A percentile compares a stretch with the other conserved stretches of the same genome.
phyloP scores from a whole-genome alignment of 495 filamentous ascomycete genomes.

The Elaphomyces granulatus region DNA sequence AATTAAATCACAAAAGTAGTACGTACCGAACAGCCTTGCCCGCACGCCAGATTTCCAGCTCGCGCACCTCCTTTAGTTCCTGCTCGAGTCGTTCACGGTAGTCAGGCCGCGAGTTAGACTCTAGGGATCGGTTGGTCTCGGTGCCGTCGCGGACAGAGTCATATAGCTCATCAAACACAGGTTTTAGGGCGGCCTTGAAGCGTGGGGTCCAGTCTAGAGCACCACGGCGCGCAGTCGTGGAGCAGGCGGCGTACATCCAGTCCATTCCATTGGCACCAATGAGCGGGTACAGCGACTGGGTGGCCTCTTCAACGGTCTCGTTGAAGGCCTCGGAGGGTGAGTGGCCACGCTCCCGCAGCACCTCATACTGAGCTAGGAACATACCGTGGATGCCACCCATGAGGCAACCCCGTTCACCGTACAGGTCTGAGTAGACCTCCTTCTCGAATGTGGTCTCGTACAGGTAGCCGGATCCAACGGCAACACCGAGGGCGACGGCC shows the following conservation, averaged over 20 bases:
- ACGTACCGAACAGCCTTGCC: slow-evolving; percentile 85
- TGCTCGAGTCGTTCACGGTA: slow-evolving; percentile 92
- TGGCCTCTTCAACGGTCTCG: slow-evolving; percentile 99
- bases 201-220: slow-evolving; percentile 94
- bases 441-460: slow-evolving; percentile 99
- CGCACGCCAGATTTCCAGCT: slow-evolving; percentile 96
- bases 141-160: slow-evolving; percentile 72
- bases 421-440: slow-evolving; percentile 98
- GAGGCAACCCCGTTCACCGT: slow-evolving; percentile 98
- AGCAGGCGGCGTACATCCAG: slow-evolving; percentile 99
- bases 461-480: slow-evolving; percentile 90
- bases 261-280: slow-evolving; percentile 97
- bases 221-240: slow-evolving; percentile 92
- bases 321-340: slow-evolving; percentile 97
- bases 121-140: slow-evolving; percentile 86
- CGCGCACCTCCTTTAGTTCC: slow-evolving; percentile 92
- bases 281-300: slow-evolving; percentile 91
- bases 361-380: slow-evolving; percentile 99
- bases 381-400: slow-evolving; percentile 99
- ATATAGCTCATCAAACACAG: slow-evolving; percentile 94
- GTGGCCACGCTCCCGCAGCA: slow-evolving; percentile 96
- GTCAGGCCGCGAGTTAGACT: slow-evolving; percentile 88
- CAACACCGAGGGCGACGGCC: slow-evolving; percentile 92
- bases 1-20: neutral
- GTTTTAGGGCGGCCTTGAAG: slow-evolving; percentile 96